Evolutionary conservation across 345 rosid species (phyloP).

Genomic region (Aquilaria yunnanensis): DNA sequence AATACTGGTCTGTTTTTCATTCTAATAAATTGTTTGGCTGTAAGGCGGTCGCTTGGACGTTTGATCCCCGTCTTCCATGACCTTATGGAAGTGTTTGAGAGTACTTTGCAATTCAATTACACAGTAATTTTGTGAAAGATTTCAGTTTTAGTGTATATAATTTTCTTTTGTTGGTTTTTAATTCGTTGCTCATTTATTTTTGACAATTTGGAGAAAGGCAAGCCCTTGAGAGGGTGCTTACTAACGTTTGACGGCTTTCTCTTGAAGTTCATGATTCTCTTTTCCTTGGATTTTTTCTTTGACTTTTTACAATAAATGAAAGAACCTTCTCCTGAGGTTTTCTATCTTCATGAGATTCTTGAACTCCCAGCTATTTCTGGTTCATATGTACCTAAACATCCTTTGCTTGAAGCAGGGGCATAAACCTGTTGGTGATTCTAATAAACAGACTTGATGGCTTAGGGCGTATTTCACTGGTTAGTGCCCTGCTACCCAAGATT

Average conservation of each 20-base stretch:
- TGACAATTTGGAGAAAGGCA: conserved; percentile 17
- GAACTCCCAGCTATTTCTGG: no score
- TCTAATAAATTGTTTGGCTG: conserved; percentile 30
- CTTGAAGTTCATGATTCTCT: neutral
- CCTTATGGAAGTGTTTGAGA: conserved; percentile 30
- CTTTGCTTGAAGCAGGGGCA: no score
- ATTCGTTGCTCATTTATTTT: conserved; percentile 15
- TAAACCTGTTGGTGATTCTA: no score
- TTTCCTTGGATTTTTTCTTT: neutral
- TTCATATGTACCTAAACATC: no score
- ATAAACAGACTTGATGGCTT: no score
- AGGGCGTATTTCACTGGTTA: no score
- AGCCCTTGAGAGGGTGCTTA: conserved; percentile 24
- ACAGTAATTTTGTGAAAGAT: conserved; percentile 36
- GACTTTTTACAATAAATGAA: no score
- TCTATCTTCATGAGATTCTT: no score
- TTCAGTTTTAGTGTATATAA: conserved; percentile 23
- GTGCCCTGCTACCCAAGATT: no score
- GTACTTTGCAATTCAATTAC: conserved; percentile 24
- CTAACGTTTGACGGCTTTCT: conserved; percentile 23
- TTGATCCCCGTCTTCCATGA: conserved; percentile 31
- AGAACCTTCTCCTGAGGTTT: no score
- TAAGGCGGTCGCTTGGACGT: conserved; percentile 26
- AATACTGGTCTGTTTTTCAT: conserved; percentile 68
- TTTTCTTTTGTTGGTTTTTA: conserved; percentile 26